Conservation (phyloP, 1,284 basidiomycete species). For the Chalciporus sp. region DNA sequence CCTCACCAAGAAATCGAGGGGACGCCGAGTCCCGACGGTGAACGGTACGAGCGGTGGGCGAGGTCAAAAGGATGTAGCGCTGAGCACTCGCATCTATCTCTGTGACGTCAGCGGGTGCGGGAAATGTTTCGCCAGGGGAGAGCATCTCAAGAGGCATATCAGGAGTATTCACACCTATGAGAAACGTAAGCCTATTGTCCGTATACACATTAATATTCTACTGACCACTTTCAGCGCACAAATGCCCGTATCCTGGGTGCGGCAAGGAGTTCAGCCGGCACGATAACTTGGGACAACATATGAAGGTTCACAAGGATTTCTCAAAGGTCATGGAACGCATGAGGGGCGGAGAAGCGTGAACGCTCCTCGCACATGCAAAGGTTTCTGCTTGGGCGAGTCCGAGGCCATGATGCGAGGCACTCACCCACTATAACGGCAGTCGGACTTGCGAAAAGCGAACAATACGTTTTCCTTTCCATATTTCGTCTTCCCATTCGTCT, state of each 20-base stretch:
- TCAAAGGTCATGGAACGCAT: slow-evolving; percentile 30
- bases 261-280: slow-evolving; percentile 83
- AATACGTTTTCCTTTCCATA: slow-evolving; percentile 29
- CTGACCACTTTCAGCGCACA: slow-evolving; percentile 56
- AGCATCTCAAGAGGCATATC: slow-evolving; percentile 68
- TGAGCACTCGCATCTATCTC: slow-evolving; percentile 61
- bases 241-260: slow-evolving; percentile 76
- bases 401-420: slow-evolving; percentile 21
- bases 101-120: slow-evolving; percentile 77
- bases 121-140: slow-evolving; percentile 70
- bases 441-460: slow-evolving; percentile 29
- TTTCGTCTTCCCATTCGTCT: slow-evolving; percentile 25
- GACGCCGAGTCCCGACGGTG: slow-evolving; percentile 68
- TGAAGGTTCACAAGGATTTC: slow-evolving; percentile 60
- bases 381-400: slow-evolving; percentile 23
- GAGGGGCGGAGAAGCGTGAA: slow-evolving; percentile 30
- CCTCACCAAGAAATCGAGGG: slow-evolving; percentile 71
- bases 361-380: slow-evolving; percentile 10
- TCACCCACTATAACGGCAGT: slow-evolving; percentile 28
- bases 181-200: slow-evolving; percentile 50
- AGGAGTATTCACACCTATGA: slow-evolving; percentile 69
- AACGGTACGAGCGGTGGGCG: slow-evolving; percentile 25
- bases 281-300: slow-evolving; percentile 83
- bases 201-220: slow-evolving; percentile 8
- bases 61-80: slow-evolving; percentile 35